Evolutionary conservation across 2,329 filamentous ascomycete genomes (phyloP).

Genomic region (Ambrosiella beaveri): DNA sequence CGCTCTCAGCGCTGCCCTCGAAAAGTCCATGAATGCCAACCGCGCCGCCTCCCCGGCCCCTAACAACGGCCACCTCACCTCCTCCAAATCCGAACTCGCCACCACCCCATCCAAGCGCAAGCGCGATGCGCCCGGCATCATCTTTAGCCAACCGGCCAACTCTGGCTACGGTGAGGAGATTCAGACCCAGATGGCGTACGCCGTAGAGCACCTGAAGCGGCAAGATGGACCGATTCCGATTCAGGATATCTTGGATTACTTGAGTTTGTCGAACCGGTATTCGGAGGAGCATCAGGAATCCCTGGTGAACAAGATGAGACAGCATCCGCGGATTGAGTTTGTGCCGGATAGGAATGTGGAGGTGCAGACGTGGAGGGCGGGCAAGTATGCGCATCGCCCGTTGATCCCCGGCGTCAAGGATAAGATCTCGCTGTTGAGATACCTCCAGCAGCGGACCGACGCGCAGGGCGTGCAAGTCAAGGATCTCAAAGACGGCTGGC

Average conservation of each 20-base stretch:
- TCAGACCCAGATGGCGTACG: constrained; percentile 76
- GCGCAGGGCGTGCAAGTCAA: constrained; percentile 69
- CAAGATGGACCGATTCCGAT: constrained; percentile 55
- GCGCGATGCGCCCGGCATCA: constrained; percentile 34
- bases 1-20: constrained; percentile 6
- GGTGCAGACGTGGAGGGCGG: constrained; percentile 47
- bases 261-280: constrained; percentile 47
- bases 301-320: constrained; percentile 51
- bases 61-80: constrained; percentile 44
- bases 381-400: constrained; percentile 70
- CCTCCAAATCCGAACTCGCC: constrained; percentile 34
- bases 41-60: constrained; percentile 28
- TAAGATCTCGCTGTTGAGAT: constrained; percentile 58
- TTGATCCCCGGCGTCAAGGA: constrained; percentile 64
- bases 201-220: constrained; percentile 64
- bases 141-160: constrained; percentile 62
- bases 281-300: constrained; percentile 43
- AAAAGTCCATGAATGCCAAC: constrained; percentile 40
- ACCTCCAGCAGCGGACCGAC: constrained; percentile 66
- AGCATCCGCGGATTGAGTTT: constrained; percentile 42
- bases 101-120: constrained; percentile 47
- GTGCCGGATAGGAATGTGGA: constrained; percentile 40
- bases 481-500: constrained; percentile 93
- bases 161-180: constrained; percentile 63
- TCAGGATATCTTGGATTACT: constrained; percentile 60